Evolutionary conservation across 192 early-diverging fungal species (phyloP).

Genomic region (Cetraspora pellucida): DNA sequence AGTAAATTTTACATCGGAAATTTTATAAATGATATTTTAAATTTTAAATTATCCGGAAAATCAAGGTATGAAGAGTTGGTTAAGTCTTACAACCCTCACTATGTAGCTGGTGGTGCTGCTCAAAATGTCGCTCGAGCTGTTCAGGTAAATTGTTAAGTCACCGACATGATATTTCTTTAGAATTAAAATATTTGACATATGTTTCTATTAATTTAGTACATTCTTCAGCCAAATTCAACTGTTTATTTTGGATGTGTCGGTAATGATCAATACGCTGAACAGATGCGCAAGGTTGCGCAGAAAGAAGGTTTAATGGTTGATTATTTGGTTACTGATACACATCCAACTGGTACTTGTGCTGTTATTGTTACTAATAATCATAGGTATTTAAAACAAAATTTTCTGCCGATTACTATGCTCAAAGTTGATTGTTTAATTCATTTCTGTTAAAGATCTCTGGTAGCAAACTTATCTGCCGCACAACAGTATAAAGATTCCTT

Average conservation of each 20-base stretch:
- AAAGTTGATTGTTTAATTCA: not conserved
- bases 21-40: not conserved
- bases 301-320: conserved; percentile 87
- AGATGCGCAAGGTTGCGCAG: conserved; percentile 75
- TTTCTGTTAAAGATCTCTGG: conserved; percentile 66
- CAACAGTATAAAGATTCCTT: conserved; percentile 70
- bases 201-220: conserved; percentile 47
- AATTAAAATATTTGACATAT: not conserved
- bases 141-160: conserved; percentile 41
- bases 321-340: conserved; percentile 77
- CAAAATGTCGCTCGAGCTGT: conserved; percentile 95
- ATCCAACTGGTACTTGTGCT: conserved; percentile 95
- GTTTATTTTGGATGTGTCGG: conserved; percentile 95
- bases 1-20: too few species aligned
- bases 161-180: not conserved
- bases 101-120: conserved; percentile 94
- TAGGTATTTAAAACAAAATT: conserved; percentile 44
- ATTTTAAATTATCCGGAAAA: not conserved
- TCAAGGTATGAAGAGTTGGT: conserved; percentile 79
- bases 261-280: conserved; percentile 77
- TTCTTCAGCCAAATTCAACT: conserved; percentile 84
- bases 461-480: conserved; percentile 94
- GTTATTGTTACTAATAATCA: conserved; percentile 89
- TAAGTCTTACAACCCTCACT: conserved; percentile 68
- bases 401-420: not conserved